A percentile compares a stretch with the other conserved stretches of the same genome.
phyloP scores from a whole-genome alignment of 2,329 filamentous ascomycete genomes.

The Pleurostoma richardsiae region DNA sequence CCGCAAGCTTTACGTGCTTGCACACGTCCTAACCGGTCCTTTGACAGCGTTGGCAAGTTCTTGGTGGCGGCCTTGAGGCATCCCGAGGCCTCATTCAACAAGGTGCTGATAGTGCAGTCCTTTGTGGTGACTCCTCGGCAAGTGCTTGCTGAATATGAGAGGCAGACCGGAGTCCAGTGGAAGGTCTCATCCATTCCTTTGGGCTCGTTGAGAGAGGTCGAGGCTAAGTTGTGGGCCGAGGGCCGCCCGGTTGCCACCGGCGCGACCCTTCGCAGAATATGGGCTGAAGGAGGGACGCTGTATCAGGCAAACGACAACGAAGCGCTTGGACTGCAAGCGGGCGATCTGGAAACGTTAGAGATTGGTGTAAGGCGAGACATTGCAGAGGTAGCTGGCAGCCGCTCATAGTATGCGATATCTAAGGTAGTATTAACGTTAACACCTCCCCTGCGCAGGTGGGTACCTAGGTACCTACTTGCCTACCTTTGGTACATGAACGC shows the following conservation, averaged over 20 bases:
- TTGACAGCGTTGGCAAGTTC: conserved; percentile 56
- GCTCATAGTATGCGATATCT: not conserved
- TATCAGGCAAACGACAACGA: conserved; percentile 66
- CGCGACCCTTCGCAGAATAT: conserved; percentile 63
- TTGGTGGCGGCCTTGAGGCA: conserved; percentile 58
- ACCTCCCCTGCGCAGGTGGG: too few relatives aligned
- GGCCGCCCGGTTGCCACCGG: conserved; percentile 45
- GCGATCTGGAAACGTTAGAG: conserved; percentile 46
- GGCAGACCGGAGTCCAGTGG: conserved; percentile 57
- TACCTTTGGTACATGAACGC: too few relatives aligned
- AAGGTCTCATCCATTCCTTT: conserved; percentile 46
- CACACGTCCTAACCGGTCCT: not conserved
- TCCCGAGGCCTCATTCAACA: conserved; percentile 45
- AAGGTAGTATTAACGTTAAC: not conserved
- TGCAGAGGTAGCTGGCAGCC: conserved; percentile 9
- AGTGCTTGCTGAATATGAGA: conserved; percentile 63
- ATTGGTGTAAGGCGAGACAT: conserved; percentile 5
- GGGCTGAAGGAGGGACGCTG: conserved; percentile 66
- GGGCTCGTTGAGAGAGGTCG: conserved; percentile 46
- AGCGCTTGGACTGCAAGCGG: conserved; percentile 42
- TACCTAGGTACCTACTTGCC: too few relatives aligned
- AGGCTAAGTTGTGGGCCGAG: conserved; percentile 54
- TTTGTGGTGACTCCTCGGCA: conserved; percentile 61
- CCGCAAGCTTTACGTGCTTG: not conserved
- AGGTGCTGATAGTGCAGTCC: conserved; percentile 63